phyloP scores from a whole-genome alignment of 345 rosid species.

The Moricandia moricandioides region DNA sequence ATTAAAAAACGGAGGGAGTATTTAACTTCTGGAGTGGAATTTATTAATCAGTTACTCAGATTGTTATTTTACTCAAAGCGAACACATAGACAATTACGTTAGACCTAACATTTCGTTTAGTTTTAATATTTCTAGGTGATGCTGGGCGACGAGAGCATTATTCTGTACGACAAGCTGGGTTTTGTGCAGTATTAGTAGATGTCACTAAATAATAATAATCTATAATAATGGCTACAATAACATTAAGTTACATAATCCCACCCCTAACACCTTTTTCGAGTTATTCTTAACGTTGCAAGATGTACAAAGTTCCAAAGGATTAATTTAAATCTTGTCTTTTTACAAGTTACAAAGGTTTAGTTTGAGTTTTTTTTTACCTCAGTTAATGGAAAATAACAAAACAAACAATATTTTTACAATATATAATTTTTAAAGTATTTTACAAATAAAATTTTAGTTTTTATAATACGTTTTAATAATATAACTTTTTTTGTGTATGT shows the following conservation, averaged over 20 bases:
- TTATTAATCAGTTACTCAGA: constrained; percentile 6
- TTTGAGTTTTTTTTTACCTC: not conserved
- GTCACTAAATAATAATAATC: constrained; percentile 15
- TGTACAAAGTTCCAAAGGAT: not conserved
- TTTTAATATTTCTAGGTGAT: not conserved
- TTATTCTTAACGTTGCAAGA: not conserved
- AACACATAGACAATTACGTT: not conserved
- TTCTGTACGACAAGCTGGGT: constrained; percentile 17
- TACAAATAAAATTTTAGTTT: too few relatives aligned
- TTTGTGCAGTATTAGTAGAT: constrained; percentile 22
- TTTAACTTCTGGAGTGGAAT: not conserved
- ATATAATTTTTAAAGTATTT: too few relatives aligned
- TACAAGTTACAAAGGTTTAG: not conserved
- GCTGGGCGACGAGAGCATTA: constrained; percentile 11
- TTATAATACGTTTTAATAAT: not conserved
- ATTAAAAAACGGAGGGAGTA: too few relatives aligned
- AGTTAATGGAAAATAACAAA: not conserved
- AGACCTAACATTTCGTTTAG: not conserved
- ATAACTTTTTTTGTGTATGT: not conserved
- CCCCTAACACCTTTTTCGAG: not conserved
- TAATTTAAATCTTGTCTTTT: not conserved
- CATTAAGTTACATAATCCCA: not conserved
- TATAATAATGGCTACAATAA: constrained; percentile 9
- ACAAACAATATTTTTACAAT: too few relatives aligned
- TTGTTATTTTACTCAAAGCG: constrained; percentile 6